Evolutionary conservation across 345 rosid species (phyloP).

Genomic region (Rhizophora mangle): DNA sequence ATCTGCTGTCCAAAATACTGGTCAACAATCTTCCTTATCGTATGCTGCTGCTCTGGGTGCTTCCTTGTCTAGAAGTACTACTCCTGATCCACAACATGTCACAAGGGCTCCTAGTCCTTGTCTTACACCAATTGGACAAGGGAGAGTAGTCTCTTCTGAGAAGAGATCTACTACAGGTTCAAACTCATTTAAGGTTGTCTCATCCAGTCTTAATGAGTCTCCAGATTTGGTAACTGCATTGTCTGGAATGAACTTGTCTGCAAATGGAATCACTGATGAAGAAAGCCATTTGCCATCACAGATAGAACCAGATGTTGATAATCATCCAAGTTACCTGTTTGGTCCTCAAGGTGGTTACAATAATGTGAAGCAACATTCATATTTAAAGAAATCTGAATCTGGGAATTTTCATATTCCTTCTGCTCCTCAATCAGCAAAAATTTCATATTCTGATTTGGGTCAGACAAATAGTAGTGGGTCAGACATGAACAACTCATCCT

Average conservation of each 20-base stretch:
- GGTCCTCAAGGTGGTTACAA: conserved; percentile 43
- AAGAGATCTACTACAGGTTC: conserved; percentile 53
- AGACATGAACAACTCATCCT: conserved; percentile 33
- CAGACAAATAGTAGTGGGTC: conserved; percentile 38
- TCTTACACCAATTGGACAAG: conserved; percentile 80
- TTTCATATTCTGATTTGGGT: conserved; percentile 33
- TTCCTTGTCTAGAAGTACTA: conserved; percentile 73
- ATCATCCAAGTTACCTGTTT: conserved; percentile 44
- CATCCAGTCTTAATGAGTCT: conserved; percentile 55
- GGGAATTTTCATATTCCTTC: conserved; percentile 36
- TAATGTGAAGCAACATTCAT: conserved; percentile 39
- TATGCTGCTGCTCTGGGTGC: conserved; percentile 83
- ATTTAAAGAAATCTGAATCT: conserved; percentile 37
- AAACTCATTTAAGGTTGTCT: conserved; percentile 49
- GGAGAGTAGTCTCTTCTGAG: conserved; percentile 50
- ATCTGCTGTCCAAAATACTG: conserved; percentile 44
- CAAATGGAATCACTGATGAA: conserved; percentile 42
- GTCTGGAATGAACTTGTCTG: conserved; percentile 65
- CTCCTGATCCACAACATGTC: conserved; percentile 80
- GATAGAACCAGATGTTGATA: conserved; percentile 43
- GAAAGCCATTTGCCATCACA: conserved; percentile 35
- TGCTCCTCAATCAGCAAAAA: conserved; percentile 27
- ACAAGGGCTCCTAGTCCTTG: conserved; percentile 90
- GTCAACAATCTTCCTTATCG: conserved; percentile 52
- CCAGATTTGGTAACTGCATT: conserved; percentile 56